Percentiles rank a stretch among this genome's conserved stretches.
Conservation (phyloP, 495 filamentous ascomycete genomes). For the Penicillium waksmanii region DNA sequence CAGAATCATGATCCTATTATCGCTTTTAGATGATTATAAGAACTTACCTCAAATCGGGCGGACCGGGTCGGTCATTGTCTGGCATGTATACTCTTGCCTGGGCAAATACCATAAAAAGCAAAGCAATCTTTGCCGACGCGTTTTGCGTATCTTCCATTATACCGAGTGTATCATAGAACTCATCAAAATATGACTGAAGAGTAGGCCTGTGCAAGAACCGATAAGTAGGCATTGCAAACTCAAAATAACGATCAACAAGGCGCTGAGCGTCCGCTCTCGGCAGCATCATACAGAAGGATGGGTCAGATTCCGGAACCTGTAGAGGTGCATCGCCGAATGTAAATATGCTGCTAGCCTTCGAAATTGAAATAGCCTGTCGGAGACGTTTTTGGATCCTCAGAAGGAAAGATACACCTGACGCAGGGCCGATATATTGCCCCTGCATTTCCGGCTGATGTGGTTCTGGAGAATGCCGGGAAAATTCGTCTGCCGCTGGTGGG, state of each 20-base stretch:
- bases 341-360: slow-evolving; percentile 18
- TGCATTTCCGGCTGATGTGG: slow-evolving; percentile 25
- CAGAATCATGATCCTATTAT: background rate
- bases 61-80: slow-evolving; percentile 1
- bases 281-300: slow-evolving; percentile 16
- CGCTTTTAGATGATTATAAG: background rate
- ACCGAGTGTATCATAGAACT: slow-evolving; percentile 31
- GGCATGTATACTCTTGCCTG: slow-evolving; percentile 7
- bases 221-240: slow-evolving; percentile 32
- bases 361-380: slow-evolving; percentile 13
- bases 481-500: background rate
- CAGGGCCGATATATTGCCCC: slow-evolving; percentile 34
- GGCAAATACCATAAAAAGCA: slow-evolving; percentile 10
- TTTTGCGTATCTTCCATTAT: slow-evolving; percentile 10
- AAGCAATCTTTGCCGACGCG: background rate
- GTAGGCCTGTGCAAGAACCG: slow-evolving; percentile 31
- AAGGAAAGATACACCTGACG: slow-evolving; percentile 35
- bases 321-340: slow-evolving; percentile 30
- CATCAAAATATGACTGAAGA: slow-evolving; percentile 21
- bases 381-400: slow-evolving; percentile 27
- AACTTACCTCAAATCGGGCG: background rate
- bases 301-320: slow-evolving; percentile 18
- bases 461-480: slow-evolving; percentile 24
- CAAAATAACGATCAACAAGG: slow-evolving; percentile 32
- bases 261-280: slow-evolving; percentile 15